These are phyloP conservation scores for Tremella yokohamensis DNA, from an alignment of 768 basidiomycete genomes.

Conservation along the genomic window DNA sequence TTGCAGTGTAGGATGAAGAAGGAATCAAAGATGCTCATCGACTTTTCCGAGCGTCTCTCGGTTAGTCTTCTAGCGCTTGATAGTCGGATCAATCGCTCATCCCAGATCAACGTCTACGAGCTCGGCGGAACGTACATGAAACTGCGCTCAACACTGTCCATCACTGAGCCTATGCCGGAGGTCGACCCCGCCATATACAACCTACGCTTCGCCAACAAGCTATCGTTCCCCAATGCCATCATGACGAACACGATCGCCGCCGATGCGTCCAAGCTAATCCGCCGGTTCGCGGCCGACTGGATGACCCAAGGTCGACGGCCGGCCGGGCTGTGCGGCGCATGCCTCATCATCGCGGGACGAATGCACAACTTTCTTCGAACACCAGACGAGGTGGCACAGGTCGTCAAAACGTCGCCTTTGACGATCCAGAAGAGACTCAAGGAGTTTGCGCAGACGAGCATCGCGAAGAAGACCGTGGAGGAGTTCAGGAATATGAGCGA, in stretches of 20 bases:
- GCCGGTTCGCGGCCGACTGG: slow-evolving; percentile 94
- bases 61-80: slow-evolving; percentile 52
- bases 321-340: slow-evolving; percentile 95
- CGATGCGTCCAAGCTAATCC: slow-evolving; percentile 88
- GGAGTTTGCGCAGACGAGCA: slow-evolving; percentile 88
- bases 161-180: slow-evolving; percentile 62
- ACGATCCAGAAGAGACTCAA: slow-evolving; percentile 89
- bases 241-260: slow-evolving; percentile 69
- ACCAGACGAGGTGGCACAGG: slow-evolving; percentile 93
- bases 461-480: slow-evolving; percentile 75
- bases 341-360: slow-evolving; percentile 85
- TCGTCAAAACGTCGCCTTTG: slow-evolving; percentile 96
- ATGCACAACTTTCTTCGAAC: slow-evolving; percentile 97
- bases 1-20: slow-evolving; percentile 88
- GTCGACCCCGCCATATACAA: slow-evolving; percentile 97
- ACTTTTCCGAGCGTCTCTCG: slow-evolving; percentile 94
- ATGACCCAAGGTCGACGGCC: slow-evolving; percentile 92
- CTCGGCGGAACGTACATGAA: slow-evolving; percentile 95
- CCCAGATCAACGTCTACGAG: slow-evolving; percentile 92
- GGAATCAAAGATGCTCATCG: slow-evolving; percentile 95
- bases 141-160: slow-evolving; percentile 62
- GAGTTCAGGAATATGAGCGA: slow-evolving; percentile 70
- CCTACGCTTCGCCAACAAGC: slow-evolving; percentile 84
- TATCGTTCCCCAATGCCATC: slow-evolving; percentile 77
- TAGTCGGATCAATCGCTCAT: neutral